A percentile compares a stretch with the other conserved stretches of the same genome.
Conservation (phyloP, 2,329 filamentous ascomycete species). For the Celoporthe dispersa region DNA sequence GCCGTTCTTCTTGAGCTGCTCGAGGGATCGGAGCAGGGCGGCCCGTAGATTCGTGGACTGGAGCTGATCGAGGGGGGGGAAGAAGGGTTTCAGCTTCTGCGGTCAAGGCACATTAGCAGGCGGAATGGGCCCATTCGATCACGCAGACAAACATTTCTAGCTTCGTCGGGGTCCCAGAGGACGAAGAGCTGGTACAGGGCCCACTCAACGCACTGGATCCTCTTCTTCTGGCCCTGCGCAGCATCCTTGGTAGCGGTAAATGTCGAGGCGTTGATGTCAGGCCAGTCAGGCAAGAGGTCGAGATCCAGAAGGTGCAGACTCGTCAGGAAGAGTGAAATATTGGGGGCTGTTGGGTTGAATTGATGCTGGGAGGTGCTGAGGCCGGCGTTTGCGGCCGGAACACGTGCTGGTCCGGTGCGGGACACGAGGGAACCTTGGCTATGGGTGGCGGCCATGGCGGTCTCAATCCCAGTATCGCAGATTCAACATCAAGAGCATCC, state of each 20-base stretch:
- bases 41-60: conserved; percentile 90
- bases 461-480: background rate
- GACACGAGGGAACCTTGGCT: conserved; percentile 18
- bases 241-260: conserved; percentile 69
- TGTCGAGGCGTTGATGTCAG: conserved; percentile 69
- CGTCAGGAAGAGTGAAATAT: conserved; percentile 73
- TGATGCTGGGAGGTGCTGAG: conserved; percentile 9
- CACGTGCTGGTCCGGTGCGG: conserved; percentile 25
- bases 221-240: conserved; percentile 76
- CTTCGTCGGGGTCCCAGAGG: conserved; percentile 79
- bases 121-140: background rate
- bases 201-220: conserved; percentile 87
- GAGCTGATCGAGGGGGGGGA: conserved; percentile 85
- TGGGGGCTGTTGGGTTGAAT: conserved; percentile 45
- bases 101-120: conserved; percentile 12
- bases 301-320: conserved; percentile 85
- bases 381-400: conserved; percentile 13
- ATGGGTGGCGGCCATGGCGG: conserved; percentile 15
- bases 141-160: conserved; percentile 64
- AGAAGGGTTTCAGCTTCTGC: conserved; percentile 89
- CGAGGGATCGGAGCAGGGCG: conserved; percentile 78
- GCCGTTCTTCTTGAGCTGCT: conserved; percentile 86
- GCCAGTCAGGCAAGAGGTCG: conserved; percentile 79
- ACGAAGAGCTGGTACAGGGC: conserved; percentile 84
- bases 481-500: background rate